These are phyloP conservation scores for Stemphylium beticola DNA, from an alignment of 2,329 filamentous ascomycete species.

Conservation along the genomic window DNA sequence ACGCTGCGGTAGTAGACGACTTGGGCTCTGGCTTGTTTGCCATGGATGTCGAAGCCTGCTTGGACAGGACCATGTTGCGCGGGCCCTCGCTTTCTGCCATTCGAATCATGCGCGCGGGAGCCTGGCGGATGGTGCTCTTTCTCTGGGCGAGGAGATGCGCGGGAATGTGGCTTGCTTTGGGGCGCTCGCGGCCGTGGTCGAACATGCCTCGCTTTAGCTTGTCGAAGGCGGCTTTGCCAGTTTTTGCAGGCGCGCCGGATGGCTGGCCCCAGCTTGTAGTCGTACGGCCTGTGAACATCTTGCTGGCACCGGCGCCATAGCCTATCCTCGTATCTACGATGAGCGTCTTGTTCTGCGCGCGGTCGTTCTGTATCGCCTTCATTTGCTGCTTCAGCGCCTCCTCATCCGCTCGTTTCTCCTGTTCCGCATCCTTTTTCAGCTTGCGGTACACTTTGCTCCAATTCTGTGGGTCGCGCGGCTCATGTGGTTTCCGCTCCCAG, in stretches of 20 bases:
- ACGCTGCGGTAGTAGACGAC: constrained; percentile 8
- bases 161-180: constrained; percentile 37
- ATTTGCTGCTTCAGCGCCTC: constrained; percentile 41
- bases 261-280: constrained; percentile 30
- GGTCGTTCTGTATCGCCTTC: constrained; percentile 39
- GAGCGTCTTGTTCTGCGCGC: constrained; percentile 38
- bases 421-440: constrained; percentile 50
- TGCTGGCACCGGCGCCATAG: constrained; percentile 28
- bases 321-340: constrained; percentile 38
- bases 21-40: constrained; percentile 10
- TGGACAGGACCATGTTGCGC: constrained; percentile 34
- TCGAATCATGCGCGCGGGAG: constrained; percentile 41
- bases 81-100: constrained; percentile 38
- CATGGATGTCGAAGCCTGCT: constrained; percentile 32
- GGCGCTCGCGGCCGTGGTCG: constrained; percentile 41
- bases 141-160: constrained; percentile 36
- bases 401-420: constrained; percentile 41
- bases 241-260: constrained; percentile 38
- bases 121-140: constrained; percentile 29
- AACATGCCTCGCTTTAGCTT: constrained; percentile 43
- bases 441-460: constrained; percentile 79
- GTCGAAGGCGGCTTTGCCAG: constrained; percentile 45
- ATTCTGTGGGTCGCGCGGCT: constrained; percentile 67
- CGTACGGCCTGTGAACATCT: constrained; percentile 24
- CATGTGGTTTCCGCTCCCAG: constrained; percentile 67